Conservation (phyloP, 78 protist species). For the Anaeramoeba flamelloides region DNA sequence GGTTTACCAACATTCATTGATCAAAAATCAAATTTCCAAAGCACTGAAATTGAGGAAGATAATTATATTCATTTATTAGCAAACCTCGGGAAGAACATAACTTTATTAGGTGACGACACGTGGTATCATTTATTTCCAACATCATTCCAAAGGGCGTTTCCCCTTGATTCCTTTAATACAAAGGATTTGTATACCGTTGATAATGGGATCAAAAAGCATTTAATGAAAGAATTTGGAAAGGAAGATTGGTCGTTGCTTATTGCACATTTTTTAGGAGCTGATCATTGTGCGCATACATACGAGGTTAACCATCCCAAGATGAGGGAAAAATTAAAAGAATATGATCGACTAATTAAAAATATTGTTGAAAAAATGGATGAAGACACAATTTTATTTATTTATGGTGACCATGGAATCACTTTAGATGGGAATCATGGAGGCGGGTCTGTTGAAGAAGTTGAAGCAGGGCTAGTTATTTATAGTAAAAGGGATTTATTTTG, state of each 20-base stretch:
- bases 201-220: constrained; percentile 38
- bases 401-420: constrained; percentile 95
- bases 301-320: constrained; percentile 51
- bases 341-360: constrained; percentile 16
- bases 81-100: constrained; percentile 8
- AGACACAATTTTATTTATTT: constrained; percentile 51
- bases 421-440: constrained; percentile 63
- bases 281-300: constrained; percentile 75
- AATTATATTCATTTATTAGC: constrained; percentile 43
- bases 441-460: constrained; percentile 18
- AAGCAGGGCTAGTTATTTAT: constrained; percentile 9
- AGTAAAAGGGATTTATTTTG: background rate
- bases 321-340: constrained; percentile 39
- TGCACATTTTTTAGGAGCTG: constrained; percentile 83
- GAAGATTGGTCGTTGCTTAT: constrained; percentile 51
- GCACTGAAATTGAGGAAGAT: constrained; percentile 55
- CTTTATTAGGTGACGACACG: constrained; percentile 80
- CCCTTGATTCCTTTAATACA: constrained; percentile 70
- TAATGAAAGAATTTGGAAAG: constrained; percentile 20
- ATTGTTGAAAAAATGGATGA: constrained; percentile 17
- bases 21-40: constrained; percentile 39
- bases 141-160: constrained; percentile 25
- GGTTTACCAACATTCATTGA: constrained; percentile 82
- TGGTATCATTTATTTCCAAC: constrained; percentile 64
- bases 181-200: constrained; percentile 81